Base-by-base conservation (phyloP, 2,329 filamentous ascomycete genomes). In the Microcyclosporella mali region DNA sequence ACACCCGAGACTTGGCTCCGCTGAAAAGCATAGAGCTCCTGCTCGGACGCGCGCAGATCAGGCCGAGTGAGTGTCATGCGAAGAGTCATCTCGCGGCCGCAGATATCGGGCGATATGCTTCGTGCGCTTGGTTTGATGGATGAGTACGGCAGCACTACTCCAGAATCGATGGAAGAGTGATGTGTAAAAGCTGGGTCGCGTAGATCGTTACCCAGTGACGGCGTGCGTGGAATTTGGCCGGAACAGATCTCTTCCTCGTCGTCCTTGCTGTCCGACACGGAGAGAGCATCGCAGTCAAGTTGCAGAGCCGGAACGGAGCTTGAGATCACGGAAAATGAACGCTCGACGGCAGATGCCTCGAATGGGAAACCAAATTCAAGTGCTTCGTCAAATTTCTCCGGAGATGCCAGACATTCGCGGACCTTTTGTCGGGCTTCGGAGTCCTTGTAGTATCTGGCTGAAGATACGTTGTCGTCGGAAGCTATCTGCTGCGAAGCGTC, bases 341-440 rank as follows among this genome's bases (percentile, higher is more conserved):
- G 45, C 32, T 31, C 12, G 8, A 10, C 37, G 12, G 35, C 40
- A 15, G 34, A 36, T 19, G 33, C 38, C 14, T 49, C 41, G 9
- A 38, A 35, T 4, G 88, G 88, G 56, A 95, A 97, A 0, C 90
- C 90, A 65, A 94, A 95, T 61, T 94, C 86, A 40, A 97, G 78
- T 1, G 87, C 88, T 66, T 97, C 90, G 61, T 97, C 90, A 56
- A 97, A 97, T 61, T 94, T 95, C 54, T 94, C 86, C 1, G 89
- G 85, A 1, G 88, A 94, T 6, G 86, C 85, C 15, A 95, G 77
- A 57, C 89, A 95, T 6, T 87, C 81, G 10, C 88, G 81, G 15
- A 97, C 71, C 66, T 94, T 95, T 56, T 87, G 74, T 27, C 90
- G 79, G 30, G 89, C 87, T 61, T 94, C 86, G 0, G 88, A 88